Percentiles rank a stretch among this genome's conserved stretches.
phyloP scores from a whole-genome alignment of 1,284 basidiomycete species.

The Gomphus sp. region DNA sequence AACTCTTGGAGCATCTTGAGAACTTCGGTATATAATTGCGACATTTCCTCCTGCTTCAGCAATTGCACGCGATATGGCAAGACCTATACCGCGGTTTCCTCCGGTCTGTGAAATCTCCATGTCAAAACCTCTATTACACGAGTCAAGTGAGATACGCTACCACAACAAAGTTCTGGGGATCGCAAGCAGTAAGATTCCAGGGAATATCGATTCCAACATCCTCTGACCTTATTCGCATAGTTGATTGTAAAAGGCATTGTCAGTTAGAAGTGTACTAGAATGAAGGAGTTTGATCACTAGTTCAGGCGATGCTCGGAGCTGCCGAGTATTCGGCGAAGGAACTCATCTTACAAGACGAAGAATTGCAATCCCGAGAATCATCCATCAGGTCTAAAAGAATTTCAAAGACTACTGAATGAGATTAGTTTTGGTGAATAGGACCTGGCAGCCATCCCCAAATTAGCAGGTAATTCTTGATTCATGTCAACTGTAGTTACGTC shows the following conservation, averaged over 20 bases:
- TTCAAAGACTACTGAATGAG: no score
- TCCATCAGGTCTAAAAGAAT: no score
- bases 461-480: no score
- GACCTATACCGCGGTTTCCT: slow-evolving; percentile 7
- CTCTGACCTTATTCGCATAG: slow-evolving; percentile 1
- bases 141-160: neutral
- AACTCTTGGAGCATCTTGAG: neutral
- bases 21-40: slow-evolving; percentile 7
- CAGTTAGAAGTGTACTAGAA: neutral
- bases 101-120: neutral
- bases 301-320: no score
- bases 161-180: slow-evolving; percentile 6
- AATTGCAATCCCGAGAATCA: no score
- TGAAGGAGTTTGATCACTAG: neutral
- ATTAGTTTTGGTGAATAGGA: no score
- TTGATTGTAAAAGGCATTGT: slow-evolving; percentile 6
- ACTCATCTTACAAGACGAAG: no score
- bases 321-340: neutral
- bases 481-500: no score
- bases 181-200: neutral
- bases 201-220: neutral
- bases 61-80: slow-evolving; percentile 7
- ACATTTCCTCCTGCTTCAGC: slow-evolving; percentile 8
- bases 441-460: no score
- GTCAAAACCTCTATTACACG: neutral